A percentile compares a stretch with the other conserved stretches of the same genome.
Conservation (phyloP, 208 protist genomes). For the Acanthamoeba divionensis region DNA sequence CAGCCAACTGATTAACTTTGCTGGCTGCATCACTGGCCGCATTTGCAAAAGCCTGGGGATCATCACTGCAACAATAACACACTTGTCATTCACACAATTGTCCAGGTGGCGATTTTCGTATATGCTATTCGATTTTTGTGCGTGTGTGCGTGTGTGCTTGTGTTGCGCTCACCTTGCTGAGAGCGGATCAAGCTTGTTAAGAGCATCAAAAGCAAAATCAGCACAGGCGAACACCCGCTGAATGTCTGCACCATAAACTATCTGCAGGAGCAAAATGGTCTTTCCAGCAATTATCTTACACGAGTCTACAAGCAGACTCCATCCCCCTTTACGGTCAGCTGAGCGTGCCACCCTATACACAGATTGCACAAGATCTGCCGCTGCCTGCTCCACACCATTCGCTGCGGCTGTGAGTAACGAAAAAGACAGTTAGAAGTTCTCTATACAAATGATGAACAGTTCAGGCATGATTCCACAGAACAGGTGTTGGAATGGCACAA, state of each 20-base stretch:
- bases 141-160: too few species aligned
- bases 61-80: too few species aligned
- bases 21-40: conserved; percentile 27
- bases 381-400: conserved; percentile 39
- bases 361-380: background rate
- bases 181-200: background rate
- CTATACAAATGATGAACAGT: too few species aligned
- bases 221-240: conserved; percentile 10
- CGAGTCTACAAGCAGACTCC: conserved; percentile 30
- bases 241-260: conserved; percentile 45
- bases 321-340: background rate
- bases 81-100: too few species aligned
- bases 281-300: conserved; percentile 52
- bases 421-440: too few species aligned
- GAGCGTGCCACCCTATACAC: background rate
- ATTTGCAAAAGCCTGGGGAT: conserved; percentile 42
- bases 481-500: too few species aligned
- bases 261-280: conserved; percentile 52
- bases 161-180: background rate
- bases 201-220: background rate
- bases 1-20: background rate
- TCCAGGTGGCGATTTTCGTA: too few species aligned
- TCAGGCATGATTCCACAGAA: too few species aligned
- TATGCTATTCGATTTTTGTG: too few species aligned
- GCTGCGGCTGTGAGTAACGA: background rate